Percentiles rank a stretch among this genome's conserved stretches.
These are phyloP conservation scores for Amoeboaphelidium occidentale DNA, from an alignment of 371 early-diverging fungal species.

Conservation along the genomic window DNA sequence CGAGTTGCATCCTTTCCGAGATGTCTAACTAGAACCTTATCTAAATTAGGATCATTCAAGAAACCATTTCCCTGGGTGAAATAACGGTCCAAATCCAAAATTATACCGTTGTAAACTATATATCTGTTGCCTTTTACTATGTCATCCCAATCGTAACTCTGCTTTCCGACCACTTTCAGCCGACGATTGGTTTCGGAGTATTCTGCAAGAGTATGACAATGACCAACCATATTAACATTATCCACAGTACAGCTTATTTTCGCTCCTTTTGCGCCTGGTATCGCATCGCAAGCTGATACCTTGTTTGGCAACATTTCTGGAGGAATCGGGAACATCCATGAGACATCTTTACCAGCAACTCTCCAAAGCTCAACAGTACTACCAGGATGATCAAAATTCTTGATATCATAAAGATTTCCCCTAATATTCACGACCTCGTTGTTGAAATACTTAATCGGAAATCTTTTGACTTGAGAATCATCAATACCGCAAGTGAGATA, in stretches of 20 bases:
- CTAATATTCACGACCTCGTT: background rate
- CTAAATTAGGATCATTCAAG: conserved; percentile 9
- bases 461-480: background rate
- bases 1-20: conserved; percentile 1
- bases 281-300: background rate
- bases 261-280: background rate
- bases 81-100: conserved; percentile 6
- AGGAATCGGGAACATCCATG: background rate
- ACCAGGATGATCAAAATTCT: background rate
- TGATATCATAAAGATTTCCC: background rate
- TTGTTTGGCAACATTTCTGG: background rate
- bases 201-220: background rate
- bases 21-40: conserved; percentile 1
- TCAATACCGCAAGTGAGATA: background rate
- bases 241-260: background rate
- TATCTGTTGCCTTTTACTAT: background rate
- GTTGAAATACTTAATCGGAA: background rate
- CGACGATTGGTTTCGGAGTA: background rate
- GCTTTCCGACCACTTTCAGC: background rate
- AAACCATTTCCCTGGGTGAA: conserved; percentile 8
- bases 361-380: background rate
- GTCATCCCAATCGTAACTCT: background rate
- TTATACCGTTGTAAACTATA: conserved; percentile 9
- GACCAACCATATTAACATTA: background rate
- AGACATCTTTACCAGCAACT: background rate